Evolutionary conservation across 805 yeast genomes (phyloP).

Genomic region (Myxozyma lipomycoides): DNA sequence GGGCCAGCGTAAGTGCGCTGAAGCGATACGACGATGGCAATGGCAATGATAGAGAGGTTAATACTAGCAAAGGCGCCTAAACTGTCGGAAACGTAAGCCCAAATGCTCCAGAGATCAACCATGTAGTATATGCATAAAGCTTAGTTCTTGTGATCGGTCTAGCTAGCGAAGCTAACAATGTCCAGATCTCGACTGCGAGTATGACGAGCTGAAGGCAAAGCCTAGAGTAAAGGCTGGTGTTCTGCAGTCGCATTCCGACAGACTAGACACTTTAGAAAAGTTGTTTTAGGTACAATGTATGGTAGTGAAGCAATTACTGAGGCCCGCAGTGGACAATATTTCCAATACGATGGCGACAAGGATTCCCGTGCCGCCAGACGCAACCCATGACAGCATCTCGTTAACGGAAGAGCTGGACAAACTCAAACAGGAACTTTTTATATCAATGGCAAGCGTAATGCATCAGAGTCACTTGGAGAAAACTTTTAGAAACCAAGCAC

Average conservation of each 20-base stretch:
- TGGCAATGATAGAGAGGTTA: background rate
- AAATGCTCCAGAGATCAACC: constrained; percentile 13
- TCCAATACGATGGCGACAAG: too few relatives aligned
- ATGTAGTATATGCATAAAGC: constrained; percentile 4
- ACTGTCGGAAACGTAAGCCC: constrained; percentile 9
- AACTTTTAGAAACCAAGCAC: background rate
- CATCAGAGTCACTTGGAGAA: background rate
- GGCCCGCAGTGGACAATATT: background rate
- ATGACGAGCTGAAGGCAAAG: constrained; percentile 10
- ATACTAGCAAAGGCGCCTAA: background rate
- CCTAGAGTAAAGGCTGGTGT: constrained; percentile 10
- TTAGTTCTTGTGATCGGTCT: background rate
- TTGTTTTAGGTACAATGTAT: constrained; percentile 12
- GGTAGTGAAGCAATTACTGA: constrained; percentile 1
- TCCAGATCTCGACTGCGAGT: constrained; percentile 13
- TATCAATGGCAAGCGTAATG: background rate
- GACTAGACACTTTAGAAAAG: constrained; percentile 12
- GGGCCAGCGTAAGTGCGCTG: background rate
- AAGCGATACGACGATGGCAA: background rate
- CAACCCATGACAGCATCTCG: too few relatives aligned
- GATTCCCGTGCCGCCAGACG: too few relatives aligned
- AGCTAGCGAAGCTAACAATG: background rate
- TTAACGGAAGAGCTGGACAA: background rate
- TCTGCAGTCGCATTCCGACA: constrained; percentile 9
- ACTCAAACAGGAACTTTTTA: background rate